Evolutionary conservation across 306 rosid genomes (phyloP), one percentile per base, ranked within the genome.

Genomic region (Sesbania bispinosa): DNA sequence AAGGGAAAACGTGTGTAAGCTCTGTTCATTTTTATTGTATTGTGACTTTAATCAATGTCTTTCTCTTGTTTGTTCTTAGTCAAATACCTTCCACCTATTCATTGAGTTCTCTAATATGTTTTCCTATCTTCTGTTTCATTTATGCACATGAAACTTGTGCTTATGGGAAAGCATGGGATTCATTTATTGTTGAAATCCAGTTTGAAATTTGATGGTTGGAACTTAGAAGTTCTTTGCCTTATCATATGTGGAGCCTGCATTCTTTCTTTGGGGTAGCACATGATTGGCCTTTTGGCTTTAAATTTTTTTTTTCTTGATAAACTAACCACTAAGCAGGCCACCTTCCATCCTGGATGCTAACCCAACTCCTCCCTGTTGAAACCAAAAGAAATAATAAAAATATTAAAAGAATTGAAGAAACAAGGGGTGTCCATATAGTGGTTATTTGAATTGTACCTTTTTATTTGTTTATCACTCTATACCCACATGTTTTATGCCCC

Each of bases 1-100:
- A 85, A 87, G 62, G 86, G 77, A 79, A 95, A 88, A 76, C 74
- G 96, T 82, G 80, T 6, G 97, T 78, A 38, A 62, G 80, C 63
- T 70, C 39, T 77, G 70, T 62, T 73, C 63, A 16, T 46, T 55
- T 64, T 66, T 32, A 9, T 50, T 54, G 19, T 41, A 15, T 53
- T 69, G 20, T 14, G 14, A 55, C 15, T 47, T 27, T 38, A 27
- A 64, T 59, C 6, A 41, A 39, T 77, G 64, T 38, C 55, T 51
- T 63, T 23, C 23, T 6, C 16, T 30, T 54, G 21, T 55, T 65
- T 29, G 29, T 30, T 41, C 69, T 8, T 51, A 7, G 6, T 41
- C 33, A 14, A 27, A 18, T 27, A 32, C 36, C 64, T 6, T 70
- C 35, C 47, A 14, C 43, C 41, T 62, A 38, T 64, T 51, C 16